phyloP scores from a whole-genome alignment of 306 rosid genomes.

The Arachis hypogaea region DNA sequence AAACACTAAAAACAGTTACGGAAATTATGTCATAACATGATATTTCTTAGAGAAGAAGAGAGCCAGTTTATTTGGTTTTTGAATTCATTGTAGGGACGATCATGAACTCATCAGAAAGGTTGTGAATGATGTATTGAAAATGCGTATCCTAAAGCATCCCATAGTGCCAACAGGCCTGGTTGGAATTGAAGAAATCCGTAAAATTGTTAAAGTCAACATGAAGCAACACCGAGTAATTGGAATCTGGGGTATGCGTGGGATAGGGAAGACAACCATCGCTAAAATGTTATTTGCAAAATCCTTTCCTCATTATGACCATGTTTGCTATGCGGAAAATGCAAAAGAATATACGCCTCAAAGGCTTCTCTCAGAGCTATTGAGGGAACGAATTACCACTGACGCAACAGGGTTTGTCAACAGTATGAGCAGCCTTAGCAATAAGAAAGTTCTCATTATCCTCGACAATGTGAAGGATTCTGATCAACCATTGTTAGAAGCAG shows the following conservation, averaged over 20 bases:
- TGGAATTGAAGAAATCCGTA: background rate
- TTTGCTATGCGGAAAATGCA: conserved; percentile 3
- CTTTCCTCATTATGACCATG: background rate
- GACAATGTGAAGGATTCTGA: background rate
- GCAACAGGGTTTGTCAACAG: background rate
- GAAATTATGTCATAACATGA: too few species aligned
- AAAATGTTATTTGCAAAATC: background rate
- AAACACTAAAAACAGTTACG: too few species aligned
- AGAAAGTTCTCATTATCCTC: conserved; percentile 18
- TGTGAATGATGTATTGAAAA: background rate
- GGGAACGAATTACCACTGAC: background rate
- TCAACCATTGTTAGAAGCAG: background rate
- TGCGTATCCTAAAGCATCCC: background rate
- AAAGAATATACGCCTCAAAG: conserved; percentile 13
- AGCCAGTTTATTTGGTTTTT: too few species aligned
- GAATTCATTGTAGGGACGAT: background rate
- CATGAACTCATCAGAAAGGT: background rate
- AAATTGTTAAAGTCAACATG: background rate
- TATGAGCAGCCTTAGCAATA: background rate
- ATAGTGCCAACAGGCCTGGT: background rate
- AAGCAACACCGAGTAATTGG: background rate
- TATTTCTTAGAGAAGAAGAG: too few species aligned
- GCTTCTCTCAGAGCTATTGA: background rate
- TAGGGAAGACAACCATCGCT: conserved; percentile 23
- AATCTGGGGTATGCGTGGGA: conserved; percentile 38